Evolutionary conservation across 345 rosid species (phyloP), one percentile per base, ranked within the genome.

Genomic region (Melaleuca quinquenervia): DNA sequence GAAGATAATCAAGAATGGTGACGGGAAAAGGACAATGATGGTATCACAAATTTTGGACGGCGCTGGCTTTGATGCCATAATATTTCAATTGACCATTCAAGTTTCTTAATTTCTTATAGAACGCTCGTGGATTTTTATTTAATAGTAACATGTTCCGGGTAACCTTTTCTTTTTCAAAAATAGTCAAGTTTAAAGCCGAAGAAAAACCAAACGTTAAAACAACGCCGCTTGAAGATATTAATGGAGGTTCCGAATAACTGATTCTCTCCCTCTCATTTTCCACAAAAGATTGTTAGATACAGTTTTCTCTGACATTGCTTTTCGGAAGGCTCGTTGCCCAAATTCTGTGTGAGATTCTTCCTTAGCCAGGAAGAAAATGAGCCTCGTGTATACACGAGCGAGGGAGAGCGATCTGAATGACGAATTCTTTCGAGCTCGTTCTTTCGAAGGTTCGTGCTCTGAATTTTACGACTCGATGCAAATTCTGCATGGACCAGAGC

Each of bases 111-210:
- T 16, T 64, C 32, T 29, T 7, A 29, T 16, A 15, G 13, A 27
- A 2, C 1, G 32, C n/a, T 58, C 3, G 1, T 11, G 1, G 3
- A 62, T 15, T 15, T 7, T 62, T 3, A 27, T 62, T 64, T 52
- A 52, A 52, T 7, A 6, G 18, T 7, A 20, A 29, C 3, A 64
- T 8, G 8, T 32, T 4, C 3, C 0, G 5, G 16, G 6, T 2
- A 26, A n/a, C n/a, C n/a, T n/a, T 14, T 15, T 58, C 26, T n/a
- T 26, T n/a, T n/a, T 3, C 6, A n/a, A n/a, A 58, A 32, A 58
- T 16, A n/a, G 27, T n/a, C n/a, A 26, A 58, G 64, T 58, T 8
- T 12, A 58, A 26, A n/a, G 64, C n/a, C 8, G 27, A 58, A 58
- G 12, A 58, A 26, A 1, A 15, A 58, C 16, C 64, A 58, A 58